Evolutionary conservation across 257 asterid species (phyloP), one percentile per base, ranked within the genome.

Genomic region (Solanum clarkiae): DNA sequence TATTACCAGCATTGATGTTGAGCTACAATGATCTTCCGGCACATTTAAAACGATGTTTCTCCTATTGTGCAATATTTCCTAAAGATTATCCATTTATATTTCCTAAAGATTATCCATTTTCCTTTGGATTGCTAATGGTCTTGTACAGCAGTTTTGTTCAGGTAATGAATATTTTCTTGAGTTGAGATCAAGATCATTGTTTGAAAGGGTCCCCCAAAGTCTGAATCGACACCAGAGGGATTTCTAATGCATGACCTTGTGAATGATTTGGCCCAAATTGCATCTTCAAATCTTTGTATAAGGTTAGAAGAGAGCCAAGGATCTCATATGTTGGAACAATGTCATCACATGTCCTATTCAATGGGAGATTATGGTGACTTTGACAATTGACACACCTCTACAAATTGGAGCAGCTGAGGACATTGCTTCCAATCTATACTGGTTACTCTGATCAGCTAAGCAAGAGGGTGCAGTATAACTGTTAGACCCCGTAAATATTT

Each of bases 91-190:
- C 1, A 36, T 72, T 44, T 10, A 26, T 26, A 26, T 26, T 1
- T 26, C 26, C 26, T 1, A 26, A 26, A 26, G 26, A 26, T 26
- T 26, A 26, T 26, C 26, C 1, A 36, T 72, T 44, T 10, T 16
- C 0, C 14, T 86, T 4, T 86, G 88, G 88, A 60, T 71, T 36
- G 84, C 84, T 0, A 83, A 86, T 49, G 86, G 65, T 80, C 83
- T 86, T 0, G 13, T 44, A 6, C 36, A 1, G 0, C 10, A 6
- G 54, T 3, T 5, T 14, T 6, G 44, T 44, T 22, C 17, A 8
- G 80, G 80, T 4, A 71, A 60, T 18, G 56, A 49, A 18, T 77
- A 13, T 74, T 85, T 77, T 18, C 4, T 6, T 0, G 80, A 85
- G 56, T 22, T 85, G 22, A 51, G 66, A 3, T 65, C 22, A 22